Base-by-base conservation (phyloP, 495 filamentous ascomycete genomes). In the Penicillium roqueforti region DNA sequence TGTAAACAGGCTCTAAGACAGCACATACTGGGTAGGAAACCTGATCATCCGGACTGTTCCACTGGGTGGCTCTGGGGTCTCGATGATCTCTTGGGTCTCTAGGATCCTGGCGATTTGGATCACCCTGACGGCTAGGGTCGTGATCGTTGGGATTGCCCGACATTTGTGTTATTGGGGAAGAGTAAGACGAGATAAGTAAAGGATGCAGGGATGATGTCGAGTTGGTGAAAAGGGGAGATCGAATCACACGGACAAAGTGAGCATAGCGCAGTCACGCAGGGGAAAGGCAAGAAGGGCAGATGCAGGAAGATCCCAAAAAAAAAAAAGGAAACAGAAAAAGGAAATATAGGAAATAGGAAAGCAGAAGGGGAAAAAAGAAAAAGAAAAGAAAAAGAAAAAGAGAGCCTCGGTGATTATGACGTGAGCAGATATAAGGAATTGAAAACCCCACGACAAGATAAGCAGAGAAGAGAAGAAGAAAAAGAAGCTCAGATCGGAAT, bases 31-130 rank as follows among this genome's bases (percentile, higher is more conserved):
- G 68, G 65, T 80, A 78, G 20, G 49, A 54, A 64, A 63, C 53
- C 61, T 68, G 70, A 53, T 75, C 75, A 56, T 75, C 73, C 65
- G 72, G 74, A 65, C 62, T 69, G 56, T 73, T 71, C 76, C 75
- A 78, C 62, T 69, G 72, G 28, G 69, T 26, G 42, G n/a, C 23
- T 28, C 14, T 44, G 7, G 32, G 32, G 6, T 34, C 32, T 34
- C 32, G 4, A n/a, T 22, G 23, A 26, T 23, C 41, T 43, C 41
- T 43, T 6, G 41, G 16, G 14, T 44, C 41, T 18, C 42, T 5
- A 31, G 8, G 40, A 52, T 52, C 59, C 47, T 54, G 58, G 20
- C 62, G 61, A 54, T 55, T 64, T 26, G 55, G 58, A 44, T 60
- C 58, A 43, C 39, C 49, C 38, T 58, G 62, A 55, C 31, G 31